Base-by-base conservation (phyloP, 768 basidiomycete genomes). In the Coprinopsis cinerea region DNA sequence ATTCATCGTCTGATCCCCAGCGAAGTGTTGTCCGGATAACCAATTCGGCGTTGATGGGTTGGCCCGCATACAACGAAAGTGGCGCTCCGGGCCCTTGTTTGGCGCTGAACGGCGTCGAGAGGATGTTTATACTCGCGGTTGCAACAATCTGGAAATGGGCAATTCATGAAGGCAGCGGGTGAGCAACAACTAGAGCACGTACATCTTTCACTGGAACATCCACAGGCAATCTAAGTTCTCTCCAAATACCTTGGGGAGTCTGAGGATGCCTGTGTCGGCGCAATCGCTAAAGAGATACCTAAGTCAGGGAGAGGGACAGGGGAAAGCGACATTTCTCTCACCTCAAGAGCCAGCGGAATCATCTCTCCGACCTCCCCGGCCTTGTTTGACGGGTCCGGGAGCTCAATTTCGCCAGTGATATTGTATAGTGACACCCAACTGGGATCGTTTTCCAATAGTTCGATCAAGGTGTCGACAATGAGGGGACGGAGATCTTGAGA, bases 171-270 rank as follows among this genome's bases (percentile, higher is more conserved):
- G 48, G 24, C 48, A 34, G 14, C 15, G 30, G 35, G 42, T 32
- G 32, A 45, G 30, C 28, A 22, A 51, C 11, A n/a, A 66, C 4
- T 37, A 40, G 5, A 14, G 40, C 5, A 67, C 85, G 67, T 51
- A 90, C 92, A 59, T 83, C 81, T 76, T 90, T 84, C 50, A 70
- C 70, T 0, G 92, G 92, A 25, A 94, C 75, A 59, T 94, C 92
- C 4, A 94, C 85, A 22, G 91, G 90, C 41, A 94, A 89, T 50
- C 72, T 75, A 37, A 94, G 77, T 55, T 85, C 81, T 37, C 82
- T 75, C 90, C 91, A 95, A 15, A 69, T 56, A 14, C 74, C 73
- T 55, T 65, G 59, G 11, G 72, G 59, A 11, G 63, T 53, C 37
- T 63, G 54, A n/a, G 71, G 64, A 53, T 72, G 69, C 55, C 67